Conservation (phyloP, 345 rosid genomes). For the Tarenaya hassleriana region DNA sequence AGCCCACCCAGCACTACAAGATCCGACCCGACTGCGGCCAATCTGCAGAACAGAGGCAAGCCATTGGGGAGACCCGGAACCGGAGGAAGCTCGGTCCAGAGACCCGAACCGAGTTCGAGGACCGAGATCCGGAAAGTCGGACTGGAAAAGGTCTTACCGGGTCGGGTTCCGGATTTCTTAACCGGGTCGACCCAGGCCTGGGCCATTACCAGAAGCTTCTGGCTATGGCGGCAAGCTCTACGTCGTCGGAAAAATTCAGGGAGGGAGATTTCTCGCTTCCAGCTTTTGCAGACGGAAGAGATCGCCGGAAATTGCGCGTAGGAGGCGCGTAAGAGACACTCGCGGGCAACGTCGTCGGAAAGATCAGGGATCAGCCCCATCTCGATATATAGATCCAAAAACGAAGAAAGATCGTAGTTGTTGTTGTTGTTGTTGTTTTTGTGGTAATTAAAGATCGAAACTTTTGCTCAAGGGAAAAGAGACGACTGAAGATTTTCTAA, state of each 20-base stretch:
- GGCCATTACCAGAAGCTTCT: slow-evolving; percentile 44
- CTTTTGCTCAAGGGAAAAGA: no score
- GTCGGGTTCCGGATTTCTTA: slow-evolving; percentile 7
- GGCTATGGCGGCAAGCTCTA: slow-evolving; percentile 29
- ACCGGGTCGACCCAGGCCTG: slow-evolving; percentile 44
- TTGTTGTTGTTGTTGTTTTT: no score
- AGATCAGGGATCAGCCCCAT: slow-evolving; percentile 65
- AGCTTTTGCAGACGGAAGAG: slow-evolving; percentile 45
- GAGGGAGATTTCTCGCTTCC: slow-evolving; percentile 49
- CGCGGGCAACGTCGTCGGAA: slow-evolving; percentile 53
- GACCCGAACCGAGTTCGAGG: slow-evolving; percentile 49
- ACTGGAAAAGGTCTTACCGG: slow-evolving; percentile 22
- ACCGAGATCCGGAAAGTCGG: slow-evolving; percentile 37
- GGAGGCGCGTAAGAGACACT: slow-evolving; percentile 47
- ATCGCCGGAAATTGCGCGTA: slow-evolving; percentile 36
- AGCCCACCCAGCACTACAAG: slow-evolving; percentile 75
- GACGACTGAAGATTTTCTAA: no score
- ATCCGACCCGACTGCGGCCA: slow-evolving; percentile 50
- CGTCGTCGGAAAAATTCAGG: slow-evolving; percentile 40
- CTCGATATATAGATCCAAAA: no score
- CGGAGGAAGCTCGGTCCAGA: slow-evolving; percentile 53
- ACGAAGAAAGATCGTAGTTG: no score
- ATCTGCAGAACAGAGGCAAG: slow-evolving; percentile 57
- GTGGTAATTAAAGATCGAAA: no score
- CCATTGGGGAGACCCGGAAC: slow-evolving; percentile 38